A percentile compares a stretch with the other conserved stretches of the same genome.
Conservation (phyloP, 78 protist species). For the Dictyostelium capitatum region DNA sequence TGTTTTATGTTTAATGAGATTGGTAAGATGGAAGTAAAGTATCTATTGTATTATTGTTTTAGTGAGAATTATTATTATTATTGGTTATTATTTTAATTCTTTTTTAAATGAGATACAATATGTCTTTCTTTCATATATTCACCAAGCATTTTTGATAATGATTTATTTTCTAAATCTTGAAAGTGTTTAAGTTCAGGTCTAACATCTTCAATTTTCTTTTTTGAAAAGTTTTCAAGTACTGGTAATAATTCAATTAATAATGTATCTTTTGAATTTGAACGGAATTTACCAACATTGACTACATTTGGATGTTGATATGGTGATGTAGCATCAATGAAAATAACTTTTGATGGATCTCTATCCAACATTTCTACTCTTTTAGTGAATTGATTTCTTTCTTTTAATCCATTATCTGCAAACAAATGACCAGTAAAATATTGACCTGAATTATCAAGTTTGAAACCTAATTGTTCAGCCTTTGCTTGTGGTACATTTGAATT, state of each 20-base stretch:
- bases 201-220: slow-evolving; percentile 14
- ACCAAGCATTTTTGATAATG: neutral
- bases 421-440: slow-evolving; percentile 31
- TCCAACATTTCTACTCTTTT: slow-evolving; percentile 18
- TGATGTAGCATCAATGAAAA: slow-evolving; percentile 39
- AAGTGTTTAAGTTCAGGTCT: slow-evolving; percentile 11
- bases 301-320: slow-evolving; percentile 58
- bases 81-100: too few species aligned
- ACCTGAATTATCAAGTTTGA: slow-evolving; percentile 35
- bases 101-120: too few species aligned
- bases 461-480: slow-evolving; percentile 23
- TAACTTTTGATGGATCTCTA: slow-evolving; percentile 66
- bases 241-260: slow-evolving; percentile 50
- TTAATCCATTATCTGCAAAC: slow-evolving; percentile 20
- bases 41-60: too few species aligned
- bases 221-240: slow-evolving; percentile 2
- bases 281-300: slow-evolving; percentile 64
- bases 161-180: slow-evolving; percentile 3
- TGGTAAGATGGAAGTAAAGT: too few species aligned
- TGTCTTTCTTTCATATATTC: neutral
- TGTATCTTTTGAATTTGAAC: slow-evolving; percentile 40
- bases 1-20: too few species aligned
- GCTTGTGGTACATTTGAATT: slow-evolving; percentile 1
- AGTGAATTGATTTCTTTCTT: slow-evolving; percentile 47
- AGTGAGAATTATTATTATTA: too few species aligned